Percentiles rank a stretch among this genome's conserved stretches.
These are phyloP conservation scores for Ramularia endophylla DNA, from an alignment of 2,329 filamentous ascomycete genomes.

Conservation along the genomic window DNA sequence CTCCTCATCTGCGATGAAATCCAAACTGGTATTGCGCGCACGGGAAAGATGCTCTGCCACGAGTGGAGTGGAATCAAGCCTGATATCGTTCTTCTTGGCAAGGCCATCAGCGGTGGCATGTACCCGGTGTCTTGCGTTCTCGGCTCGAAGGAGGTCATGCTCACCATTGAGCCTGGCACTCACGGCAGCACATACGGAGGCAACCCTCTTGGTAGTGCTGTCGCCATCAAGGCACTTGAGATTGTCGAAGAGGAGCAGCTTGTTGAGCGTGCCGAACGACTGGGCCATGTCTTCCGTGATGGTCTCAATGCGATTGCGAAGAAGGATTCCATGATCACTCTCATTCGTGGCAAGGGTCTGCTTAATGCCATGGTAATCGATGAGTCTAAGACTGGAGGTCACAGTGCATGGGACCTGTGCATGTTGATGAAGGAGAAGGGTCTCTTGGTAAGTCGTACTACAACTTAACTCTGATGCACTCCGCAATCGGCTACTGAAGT, in stretches of 20 bases:
- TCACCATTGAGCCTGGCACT: conserved; percentile 91
- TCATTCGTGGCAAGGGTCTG: conserved; percentile 84
- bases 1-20: conserved; percentile 98
- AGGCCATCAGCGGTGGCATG: conserved; percentile 97
- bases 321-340: conserved; percentile 67
- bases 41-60: conserved; percentile 86
- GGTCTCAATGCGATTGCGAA: conserved; percentile 64
- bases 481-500: not conserved
- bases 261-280: conserved; percentile 70
- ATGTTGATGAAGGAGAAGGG: conserved; percentile 95
- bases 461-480: conserved; percentile 20
- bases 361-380: conserved; percentile 96
- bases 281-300: conserved; percentile 79
- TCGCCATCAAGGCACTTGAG: conserved; percentile 91
- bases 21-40: conserved; percentile 94
- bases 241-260: conserved; percentile 88
- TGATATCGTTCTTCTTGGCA: conserved; percentile 89
- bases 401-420: conserved; percentile 93
- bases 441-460: conserved; percentile 59
- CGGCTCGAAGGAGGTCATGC: conserved; percentile 83
- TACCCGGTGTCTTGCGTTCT: conserved; percentile 97
- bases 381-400: conserved; percentile 75
- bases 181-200: conserved; percentile 98
- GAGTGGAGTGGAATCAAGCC: conserved; percentile 95
- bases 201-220: conserved; percentile 90